phyloP scores from a whole-genome alignment of 371 early-diverging fungal species.

The Sanchytrium tribonematis region DNA sequence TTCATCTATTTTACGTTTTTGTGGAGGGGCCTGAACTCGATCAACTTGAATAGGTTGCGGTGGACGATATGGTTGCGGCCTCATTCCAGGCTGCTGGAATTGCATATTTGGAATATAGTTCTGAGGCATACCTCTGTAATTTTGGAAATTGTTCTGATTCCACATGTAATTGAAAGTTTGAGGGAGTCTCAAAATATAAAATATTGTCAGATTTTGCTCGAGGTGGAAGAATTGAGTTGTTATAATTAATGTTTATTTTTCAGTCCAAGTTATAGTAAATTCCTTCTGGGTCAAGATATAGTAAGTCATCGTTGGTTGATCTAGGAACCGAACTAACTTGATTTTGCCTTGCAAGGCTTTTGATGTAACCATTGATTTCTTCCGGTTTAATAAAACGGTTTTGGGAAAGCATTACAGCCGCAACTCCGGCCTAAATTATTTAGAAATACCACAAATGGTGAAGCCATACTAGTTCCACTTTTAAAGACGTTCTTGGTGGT shows the following conservation, averaged over 20 bases:
- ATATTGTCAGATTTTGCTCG: no score
- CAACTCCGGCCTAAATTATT: constrained; percentile 10
- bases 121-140: neutral
- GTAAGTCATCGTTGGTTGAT: neutral
- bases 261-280: neutral
- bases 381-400: neutral
- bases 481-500: constrained; percentile 5
- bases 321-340: neutral
- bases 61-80: neutral
- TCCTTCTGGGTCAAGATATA: neutral
- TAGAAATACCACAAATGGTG: constrained; percentile 13
- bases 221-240: no score
- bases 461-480: constrained; percentile 21
- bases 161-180: no score
- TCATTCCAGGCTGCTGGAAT: neutral
- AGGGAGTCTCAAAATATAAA: no score
- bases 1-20: neutral
- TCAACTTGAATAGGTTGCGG: neutral
- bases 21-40: neutral
- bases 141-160: no score
- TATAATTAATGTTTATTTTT: no score
- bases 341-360: neutral
- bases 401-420: constrained; percentile 8
- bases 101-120: neutral
- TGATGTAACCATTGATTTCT: neutral